Evolutionary conservation across 768 basidiomycete genomes (phyloP), one percentile per base, ranked within the genome.

Genomic region (Boletus edulis): DNA sequence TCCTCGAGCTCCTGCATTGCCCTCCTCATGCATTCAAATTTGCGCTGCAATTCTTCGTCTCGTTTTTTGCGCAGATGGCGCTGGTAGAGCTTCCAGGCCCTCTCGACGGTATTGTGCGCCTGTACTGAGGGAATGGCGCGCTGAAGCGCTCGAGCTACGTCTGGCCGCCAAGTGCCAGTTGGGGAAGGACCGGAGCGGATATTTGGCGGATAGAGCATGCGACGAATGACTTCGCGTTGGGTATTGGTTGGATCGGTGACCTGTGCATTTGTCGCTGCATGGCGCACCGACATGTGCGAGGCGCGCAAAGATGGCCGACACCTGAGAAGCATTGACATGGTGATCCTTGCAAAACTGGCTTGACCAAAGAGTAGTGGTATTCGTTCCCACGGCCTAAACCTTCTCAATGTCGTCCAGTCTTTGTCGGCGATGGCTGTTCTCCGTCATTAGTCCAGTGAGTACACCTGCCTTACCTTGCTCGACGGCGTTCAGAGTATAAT

Each of bases 31-130:
- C 82, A 81, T 52, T 84, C 79, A 64, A 86, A 94, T 71, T 95
- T 95, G 71, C 85, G 80, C 54, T 76, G 74, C 57, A 91, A 67
- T 65, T 92, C 89, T 35, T 77, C 82, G 29, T 85, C 81, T 43
- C 89, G 79, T 57, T 78, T 75, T 65, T 87, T 83, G 40, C 94
- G 83, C 38, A 85, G 56, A 64, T 90, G 86, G 31, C 94, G 81
- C 60, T 82, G 79, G 73, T 92, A 85, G 12, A 98, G 79, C 49
- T 86, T 75, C 89, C 90, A 98, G 4, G 94, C 94, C 32, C 94
- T 84, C 60, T 92, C 87, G 50, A 97, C 94, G 3, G 93, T 97
- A 58, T 93, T 82, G 73, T 97, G 92, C 0, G 91, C 93, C 69
- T 96, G 93, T 5, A 79, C 81, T 4, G 91, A 91, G 13, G 92